phyloP scores from a whole-genome alignment of 306 rosid species.

The Begonia fuchsioides region DNA sequence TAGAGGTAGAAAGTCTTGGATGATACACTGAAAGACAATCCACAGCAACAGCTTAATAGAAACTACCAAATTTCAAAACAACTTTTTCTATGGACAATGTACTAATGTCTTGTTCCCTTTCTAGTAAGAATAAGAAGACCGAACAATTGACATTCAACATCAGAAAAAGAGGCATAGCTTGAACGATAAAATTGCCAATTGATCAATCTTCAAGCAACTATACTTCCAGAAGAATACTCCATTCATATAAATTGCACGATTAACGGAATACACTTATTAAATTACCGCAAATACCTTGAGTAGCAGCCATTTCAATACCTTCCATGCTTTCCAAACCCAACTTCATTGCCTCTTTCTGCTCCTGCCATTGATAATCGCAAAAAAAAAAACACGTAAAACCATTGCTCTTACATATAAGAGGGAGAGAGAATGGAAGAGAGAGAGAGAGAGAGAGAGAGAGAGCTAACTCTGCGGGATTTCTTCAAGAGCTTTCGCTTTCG shows the following conservation, averaged over 20 bases:
- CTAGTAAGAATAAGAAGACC: too few species aligned
- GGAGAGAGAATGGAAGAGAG: background rate
- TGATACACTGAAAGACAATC: too few species aligned
- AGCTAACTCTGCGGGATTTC: slow-evolving; percentile 58
- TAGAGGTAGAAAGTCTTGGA: too few species aligned
- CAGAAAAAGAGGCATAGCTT: background rate
- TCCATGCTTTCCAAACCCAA: slow-evolving; percentile 57
- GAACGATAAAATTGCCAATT: background rate
- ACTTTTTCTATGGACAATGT: too few species aligned
- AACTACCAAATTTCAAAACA: too few species aligned
- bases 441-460: slow-evolving; percentile 1
- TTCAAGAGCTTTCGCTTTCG: slow-evolving; percentile 91
- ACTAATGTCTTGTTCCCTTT: too few species aligned
- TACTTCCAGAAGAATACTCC: background rate
- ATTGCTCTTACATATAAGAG: background rate
- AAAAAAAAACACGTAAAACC: background rate
- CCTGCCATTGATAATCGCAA: slow-evolving; percentile 23
- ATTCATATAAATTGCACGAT: background rate
- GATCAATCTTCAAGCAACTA: background rate
- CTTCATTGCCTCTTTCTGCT: slow-evolving; percentile 53
- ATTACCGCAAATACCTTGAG: slow-evolving; percentile 51
- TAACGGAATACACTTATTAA: too few species aligned
- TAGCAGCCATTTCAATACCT: slow-evolving; percentile 78
- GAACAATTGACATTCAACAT: too few species aligned
- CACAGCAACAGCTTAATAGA: too few species aligned